Percentiles rank a stretch among this genome's conserved stretches.
These are phyloP conservation scores for Ophiostoma quercus DNA, from an alignment of 2,329 filamentous ascomycete species.

Conservation along the genomic window DNA sequence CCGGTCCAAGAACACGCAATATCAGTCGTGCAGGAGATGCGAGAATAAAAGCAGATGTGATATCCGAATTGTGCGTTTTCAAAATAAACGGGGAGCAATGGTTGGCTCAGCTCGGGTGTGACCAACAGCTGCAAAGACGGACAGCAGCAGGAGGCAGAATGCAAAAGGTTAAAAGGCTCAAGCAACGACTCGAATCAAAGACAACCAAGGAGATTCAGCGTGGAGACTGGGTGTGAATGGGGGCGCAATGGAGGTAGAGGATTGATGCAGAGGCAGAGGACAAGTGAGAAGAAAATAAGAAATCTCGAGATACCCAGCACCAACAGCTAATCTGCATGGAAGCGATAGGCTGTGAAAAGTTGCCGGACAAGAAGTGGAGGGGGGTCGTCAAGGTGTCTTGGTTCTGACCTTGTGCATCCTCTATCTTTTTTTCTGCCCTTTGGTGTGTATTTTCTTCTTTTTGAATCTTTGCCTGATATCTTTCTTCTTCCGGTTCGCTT, in stretches of 20 bases:
- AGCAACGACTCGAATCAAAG: not conserved
- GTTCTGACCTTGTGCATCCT: not conserved
- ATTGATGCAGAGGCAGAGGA: not conserved
- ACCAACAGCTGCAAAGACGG: slow-evolving; percentile 15
- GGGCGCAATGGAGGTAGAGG: not conserved
- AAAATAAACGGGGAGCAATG: slow-evolving; percentile 18
- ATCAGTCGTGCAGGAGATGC: slow-evolving; percentile 7
- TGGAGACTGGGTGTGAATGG: not conserved
- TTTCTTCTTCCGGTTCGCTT: not conserved
- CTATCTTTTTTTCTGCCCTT: not conserved
- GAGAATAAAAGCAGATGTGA: not conserved
- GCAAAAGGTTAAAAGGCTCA: not conserved
- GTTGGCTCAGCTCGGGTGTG: slow-evolving; percentile 20
- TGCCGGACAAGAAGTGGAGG: slow-evolving; percentile 1
- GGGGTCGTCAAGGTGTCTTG: not conserved
- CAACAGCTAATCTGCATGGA: slow-evolving; percentile 22
- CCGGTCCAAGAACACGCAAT: not conserved
- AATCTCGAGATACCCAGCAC: not conserved
- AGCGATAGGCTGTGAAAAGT: slow-evolving; percentile 24
- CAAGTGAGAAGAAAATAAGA: not conserved
- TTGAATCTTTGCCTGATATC: not conserved
- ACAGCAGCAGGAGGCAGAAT: slow-evolving; percentile 12
- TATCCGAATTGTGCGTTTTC: slow-evolving; percentile 15
- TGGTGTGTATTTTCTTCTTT: not conserved
- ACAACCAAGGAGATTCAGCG: not conserved